Base-by-base conservation (phyloP, 2,329 filamentous ascomycete genomes). In the Didymella pinodella region DNA sequence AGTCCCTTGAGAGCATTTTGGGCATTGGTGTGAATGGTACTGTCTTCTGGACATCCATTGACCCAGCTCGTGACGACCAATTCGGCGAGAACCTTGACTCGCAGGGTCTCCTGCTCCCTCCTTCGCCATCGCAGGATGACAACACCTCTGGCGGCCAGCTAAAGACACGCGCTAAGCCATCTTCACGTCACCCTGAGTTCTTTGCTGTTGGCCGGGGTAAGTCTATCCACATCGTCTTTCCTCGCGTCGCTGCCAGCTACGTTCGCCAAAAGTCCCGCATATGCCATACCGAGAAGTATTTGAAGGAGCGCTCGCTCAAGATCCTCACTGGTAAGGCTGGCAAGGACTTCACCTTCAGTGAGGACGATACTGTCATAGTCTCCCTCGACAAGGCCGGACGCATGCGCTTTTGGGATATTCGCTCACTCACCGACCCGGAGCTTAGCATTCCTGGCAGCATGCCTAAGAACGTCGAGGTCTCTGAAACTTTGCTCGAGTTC, bases 371-470 rank as follows among this genome's bases (percentile, higher is more conserved):
- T 1, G 89, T 94, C 40, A 92, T 99, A 67, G 93, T 96, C 46
- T 97, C 94, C 48, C 86, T 99, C 51, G 96, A 99, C 78, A 99
- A 99, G 82, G 94, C 93, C 59, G 96, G 95, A 47, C 89, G 92
- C 62, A 89, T 98, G 80, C 95, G 96, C 79, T 97, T 99, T 83
- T 99, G 95, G 96, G 95, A 99, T 76, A 92, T 98, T 65, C 91
- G 91, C 59, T 87, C 91, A 61, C 84, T 97, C 55, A 90, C 83
- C 7, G 79, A 83, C 50, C 78, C 78, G 31, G 76, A 79, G 20
- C 81, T 80, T 57, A 78, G 82, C 18, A 76, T 77, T 47, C 75
- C 78, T 22, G 69, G 74, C 40, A 66, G 59, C 46, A 78, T 80
- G 50, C 78, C 83, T 48, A 76, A 75, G 25, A 78, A 87, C 0